Base-by-base conservation (phyloP, 805 yeast species). In the Candida xiaguanensis region DNA sequence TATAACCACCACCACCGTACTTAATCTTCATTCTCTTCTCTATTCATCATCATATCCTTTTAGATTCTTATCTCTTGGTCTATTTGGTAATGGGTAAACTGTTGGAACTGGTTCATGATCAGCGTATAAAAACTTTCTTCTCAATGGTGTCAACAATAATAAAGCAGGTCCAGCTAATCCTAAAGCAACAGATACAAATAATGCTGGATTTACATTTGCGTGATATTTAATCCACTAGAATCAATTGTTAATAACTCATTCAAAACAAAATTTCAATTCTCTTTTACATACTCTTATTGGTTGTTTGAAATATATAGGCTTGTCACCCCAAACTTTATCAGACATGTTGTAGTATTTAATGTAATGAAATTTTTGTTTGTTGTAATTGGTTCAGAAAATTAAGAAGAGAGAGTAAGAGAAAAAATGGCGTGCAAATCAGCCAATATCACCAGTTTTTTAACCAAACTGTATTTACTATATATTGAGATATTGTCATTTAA, bases 121-220 rank as follows among this genome's bases (percentile, higher is more conserved):
- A 26, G 66, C 74, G 54, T 77, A 85, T 45, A 80, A 62, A 56
- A 67, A 80, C 58, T 73, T 78, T 63, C 84, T 78, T 73, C 95
- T 80, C 34, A 83, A 51, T 22, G 89, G 88, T 31, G 88, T 72
- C 38, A 74, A 72, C 22, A 72, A 67, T 26, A 84, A 69, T 40
- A 83, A 74, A 4, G 78, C 60, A 9, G 93, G 91, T 4, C 85
- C 88, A 36, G 81, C 57, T 30, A 77, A 55, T 6, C 89, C 95
- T 52, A 85, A 69, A 26, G 70, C 69, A 15, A 78, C 73, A 20
- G 88, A 70, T 54, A 72, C 79, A 57, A 84, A 80, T 47, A 83
- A 67, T 62, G 84, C 87, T 30, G 95, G 95, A 56, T 79, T 78
- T 49, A 76, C 77, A 64, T 84, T 83, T 17, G 90, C 85, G 50